Evolutionary conservation across 2,329 filamentous ascomycete species (phyloP).

Genomic region (Xylaria sp.): DNA sequence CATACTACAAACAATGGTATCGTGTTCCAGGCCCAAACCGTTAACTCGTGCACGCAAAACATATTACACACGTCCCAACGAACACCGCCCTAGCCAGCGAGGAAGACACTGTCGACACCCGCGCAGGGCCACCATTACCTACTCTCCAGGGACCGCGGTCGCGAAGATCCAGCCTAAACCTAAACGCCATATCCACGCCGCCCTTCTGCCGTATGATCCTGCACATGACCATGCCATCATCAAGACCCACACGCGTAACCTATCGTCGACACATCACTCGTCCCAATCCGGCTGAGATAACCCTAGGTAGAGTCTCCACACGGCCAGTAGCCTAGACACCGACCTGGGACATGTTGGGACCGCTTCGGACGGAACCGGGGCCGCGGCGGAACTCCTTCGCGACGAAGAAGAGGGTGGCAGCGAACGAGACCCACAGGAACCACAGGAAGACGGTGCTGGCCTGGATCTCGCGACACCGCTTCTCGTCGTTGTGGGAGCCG

Average conservation of each 20-base stretch:
- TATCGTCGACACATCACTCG: constrained; percentile 11
- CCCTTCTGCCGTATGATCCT: constrained; percentile 6
- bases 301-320: constrained; percentile 13
- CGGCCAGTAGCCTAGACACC: constrained; percentile 43
- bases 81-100: not conserved
- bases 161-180: not conserved
- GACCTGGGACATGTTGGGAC: constrained; percentile 61
- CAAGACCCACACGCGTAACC: constrained; percentile 4
- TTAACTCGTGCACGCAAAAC: constrained; percentile 2
- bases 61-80: not conserved
- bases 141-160: constrained; percentile 2
- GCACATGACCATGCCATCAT: constrained; percentile 4
- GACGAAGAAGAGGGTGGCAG: constrained; percentile 58
- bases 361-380: constrained; percentile 45
- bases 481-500: constrained; percentile 59
- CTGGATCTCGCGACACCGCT: constrained; percentile 76
- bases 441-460: constrained; percentile 76
- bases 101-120: not conserved
- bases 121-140: constrained; percentile 2
- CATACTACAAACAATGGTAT: constrained; percentile 8
- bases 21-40: constrained; percentile 13
- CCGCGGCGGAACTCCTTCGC: constrained; percentile 56
- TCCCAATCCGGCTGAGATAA: not conserved
- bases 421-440: constrained; percentile 71
- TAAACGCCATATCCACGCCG: constrained; percentile 9